phyloP scores from a whole-genome alignment of 768 basidiomycete genomes.

The Trametes gibbosa region DNA sequence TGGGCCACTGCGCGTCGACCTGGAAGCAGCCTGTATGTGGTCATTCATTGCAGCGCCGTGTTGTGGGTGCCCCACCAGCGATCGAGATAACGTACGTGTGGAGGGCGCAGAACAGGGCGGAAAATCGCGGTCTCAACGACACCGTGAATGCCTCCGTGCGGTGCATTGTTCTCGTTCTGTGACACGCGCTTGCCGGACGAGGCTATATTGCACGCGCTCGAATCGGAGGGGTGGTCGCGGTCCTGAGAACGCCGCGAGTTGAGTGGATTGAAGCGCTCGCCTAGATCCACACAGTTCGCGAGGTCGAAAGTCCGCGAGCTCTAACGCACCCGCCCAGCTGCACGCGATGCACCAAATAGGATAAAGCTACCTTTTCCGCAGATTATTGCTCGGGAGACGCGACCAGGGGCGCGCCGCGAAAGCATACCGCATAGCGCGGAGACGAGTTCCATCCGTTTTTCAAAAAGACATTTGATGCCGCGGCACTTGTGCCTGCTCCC shows the following conservation, averaged over 20 bases:
- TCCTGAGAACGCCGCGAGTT: constrained; percentile 10
- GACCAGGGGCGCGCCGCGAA: constrained; percentile 1
- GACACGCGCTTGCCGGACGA: constrained; percentile 5
- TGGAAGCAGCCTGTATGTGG: constrained; percentile 1
- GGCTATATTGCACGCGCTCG: constrained; percentile 11
- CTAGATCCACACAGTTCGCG: background rate
- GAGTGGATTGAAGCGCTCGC: background rate
- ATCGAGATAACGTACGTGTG: constrained; percentile 4
- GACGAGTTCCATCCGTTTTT: background rate
- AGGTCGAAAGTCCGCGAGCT: constrained; percentile 1
- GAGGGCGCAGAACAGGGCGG: constrained; percentile 1
- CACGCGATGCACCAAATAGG: background rate
- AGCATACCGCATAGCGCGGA: background rate
- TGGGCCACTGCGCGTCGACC: background rate
- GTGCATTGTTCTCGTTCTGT: background rate
- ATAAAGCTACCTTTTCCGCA: background rate
- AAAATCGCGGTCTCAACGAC: constrained; percentile 12
- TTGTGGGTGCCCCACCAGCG: constrained; percentile 10
- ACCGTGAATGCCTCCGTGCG: constrained; percentile 12
- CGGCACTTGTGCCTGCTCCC: constrained; percentile 7
- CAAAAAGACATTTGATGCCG: constrained; percentile 10
- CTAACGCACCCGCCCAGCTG: background rate
- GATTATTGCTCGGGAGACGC: background rate
- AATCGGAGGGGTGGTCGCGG: constrained; percentile 4
- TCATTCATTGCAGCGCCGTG: constrained; percentile 1